Evolutionary conservation across 345 rosid species (phyloP).

Genomic region (Laguncularia racemosa): DNA sequence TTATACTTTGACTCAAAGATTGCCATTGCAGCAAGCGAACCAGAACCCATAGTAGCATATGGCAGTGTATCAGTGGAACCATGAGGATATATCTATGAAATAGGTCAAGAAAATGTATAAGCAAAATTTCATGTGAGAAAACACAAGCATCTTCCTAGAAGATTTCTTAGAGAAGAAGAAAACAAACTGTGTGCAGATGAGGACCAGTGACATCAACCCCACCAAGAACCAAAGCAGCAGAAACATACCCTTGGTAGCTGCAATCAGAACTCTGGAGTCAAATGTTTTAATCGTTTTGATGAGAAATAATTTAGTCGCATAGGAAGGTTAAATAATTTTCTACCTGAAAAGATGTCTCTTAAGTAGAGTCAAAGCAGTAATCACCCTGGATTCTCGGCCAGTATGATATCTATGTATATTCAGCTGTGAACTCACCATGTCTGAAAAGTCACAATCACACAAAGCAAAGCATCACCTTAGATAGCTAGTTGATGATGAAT

Average conservation of each 20-base stretch:
- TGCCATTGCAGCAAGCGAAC: slow-evolving; percentile 24
- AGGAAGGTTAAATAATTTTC: neutral
- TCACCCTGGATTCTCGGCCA: slow-evolving; percentile 17
- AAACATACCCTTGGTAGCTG: slow-evolving; percentile 21
- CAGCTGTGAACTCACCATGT: slow-evolving; percentile 22
- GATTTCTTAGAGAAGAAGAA: neutral
- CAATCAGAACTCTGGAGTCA: neutral
- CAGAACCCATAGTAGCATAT: slow-evolving; percentile 25
- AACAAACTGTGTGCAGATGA: slow-evolving; percentile 20
- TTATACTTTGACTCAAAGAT: slow-evolving; percentile 20
- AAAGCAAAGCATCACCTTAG: neutral
- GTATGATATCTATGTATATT: slow-evolving; percentile 19
- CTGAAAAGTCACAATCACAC: slow-evolving; percentile 5
- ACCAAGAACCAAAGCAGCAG: slow-evolving; percentile 21
- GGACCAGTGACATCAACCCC: slow-evolving; percentile 23
- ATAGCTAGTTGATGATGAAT: neutral
- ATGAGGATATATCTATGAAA: slow-evolving; percentile 19
- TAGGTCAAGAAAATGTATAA: neutral
- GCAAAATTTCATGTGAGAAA: neutral
- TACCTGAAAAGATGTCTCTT: slow-evolving; percentile 19
- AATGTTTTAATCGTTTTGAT: neutral
- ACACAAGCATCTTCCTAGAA: neutral
- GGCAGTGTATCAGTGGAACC: slow-evolving; percentile 23
- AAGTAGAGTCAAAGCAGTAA: slow-evolving; percentile 18
- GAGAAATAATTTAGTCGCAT: slow-evolving; percentile 5